Evolutionary conservation across 148 eudicot genomes (phyloP).

Genomic region (Limonium bicolor): DNA sequence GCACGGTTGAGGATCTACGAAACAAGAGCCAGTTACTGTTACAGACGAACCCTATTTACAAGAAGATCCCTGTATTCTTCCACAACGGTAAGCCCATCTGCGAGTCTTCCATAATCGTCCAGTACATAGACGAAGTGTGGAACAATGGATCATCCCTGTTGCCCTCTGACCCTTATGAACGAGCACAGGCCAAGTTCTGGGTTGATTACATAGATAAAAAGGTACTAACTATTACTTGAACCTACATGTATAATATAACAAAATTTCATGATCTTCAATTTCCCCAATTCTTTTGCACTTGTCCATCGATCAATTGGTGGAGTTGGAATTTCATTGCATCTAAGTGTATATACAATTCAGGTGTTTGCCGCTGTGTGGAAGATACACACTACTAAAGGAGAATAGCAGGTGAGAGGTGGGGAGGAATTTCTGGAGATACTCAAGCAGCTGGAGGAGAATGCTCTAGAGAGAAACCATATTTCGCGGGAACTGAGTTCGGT

Average conservation of each 20-base stretch:
- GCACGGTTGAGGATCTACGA: conserved; percentile 14
- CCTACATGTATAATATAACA: no score
- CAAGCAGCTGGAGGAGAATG: not conserved
- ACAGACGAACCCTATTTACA: conserved; percentile 52
- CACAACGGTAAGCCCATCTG: conserved; percentile 38
- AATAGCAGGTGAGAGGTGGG: not conserved
- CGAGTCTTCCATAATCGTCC: conserved; percentile 55
- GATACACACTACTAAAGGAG: not conserved
- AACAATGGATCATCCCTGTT: conserved; percentile 15
- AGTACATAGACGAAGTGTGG: conserved; percentile 54
- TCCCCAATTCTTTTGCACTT: no score
- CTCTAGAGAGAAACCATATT: conserved; percentile 7
- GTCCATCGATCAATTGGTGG: no score
- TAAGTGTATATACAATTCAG: no score
- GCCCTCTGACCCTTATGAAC: conserved; percentile 26
- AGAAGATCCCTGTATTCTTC: conserved; percentile 60
- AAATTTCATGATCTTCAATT: no score
- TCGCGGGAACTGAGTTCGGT: conserved; percentile 8
- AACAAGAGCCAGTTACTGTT: conserved; percentile 51
- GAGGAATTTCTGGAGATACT: not conserved
- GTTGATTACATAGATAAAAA: conserved; percentile 38
- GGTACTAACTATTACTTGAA: no score
- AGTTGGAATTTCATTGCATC: no score
- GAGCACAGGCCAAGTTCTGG: conserved; percentile 44
- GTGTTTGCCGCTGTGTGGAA: not conserved